Conservation (phyloP, 225 moss, liverwort and hornwort genomes). For the Bryoerythrophyllum caledonicum region DNA sequence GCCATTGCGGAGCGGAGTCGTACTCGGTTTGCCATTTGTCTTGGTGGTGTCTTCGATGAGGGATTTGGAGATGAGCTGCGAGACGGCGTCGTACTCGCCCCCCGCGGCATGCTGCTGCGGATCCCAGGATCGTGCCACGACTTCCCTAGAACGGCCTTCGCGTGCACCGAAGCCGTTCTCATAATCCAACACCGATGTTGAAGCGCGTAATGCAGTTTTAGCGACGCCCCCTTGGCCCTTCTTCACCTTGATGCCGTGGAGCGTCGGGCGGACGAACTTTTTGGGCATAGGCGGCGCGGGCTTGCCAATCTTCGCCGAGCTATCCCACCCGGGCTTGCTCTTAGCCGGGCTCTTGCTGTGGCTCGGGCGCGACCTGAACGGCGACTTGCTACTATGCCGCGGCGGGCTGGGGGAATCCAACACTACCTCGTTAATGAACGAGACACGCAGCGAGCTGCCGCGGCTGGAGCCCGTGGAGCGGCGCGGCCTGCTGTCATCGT, state of each 20-base stretch:
- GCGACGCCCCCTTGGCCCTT: conserved; percentile 47
- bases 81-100: conserved; percentile 51
- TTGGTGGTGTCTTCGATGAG: conserved; percentile 23
- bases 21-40: conserved; percentile 18
- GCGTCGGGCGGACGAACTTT: conserved; percentile 50
- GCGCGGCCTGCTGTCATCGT: conserved; percentile 29
- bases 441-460: conserved; percentile 51
- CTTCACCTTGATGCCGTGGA: conserved; percentile 65
- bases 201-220: conserved; percentile 38
- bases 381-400: conserved; percentile 36
- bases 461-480: conserved; percentile 50
- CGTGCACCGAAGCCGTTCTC: conserved; percentile 24
- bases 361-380: conserved; percentile 29
- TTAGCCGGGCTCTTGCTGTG: conserved; percentile 39
- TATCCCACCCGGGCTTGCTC: conserved; percentile 44
- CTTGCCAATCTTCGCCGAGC: conserved; percentile 55
- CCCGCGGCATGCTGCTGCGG: conserved; percentile 33
- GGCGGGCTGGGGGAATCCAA: conserved; percentile 53
- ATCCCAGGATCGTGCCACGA: conserved; percentile 44
- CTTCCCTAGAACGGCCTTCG: conserved; percentile 30
- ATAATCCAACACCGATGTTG: conserved; percentile 30
- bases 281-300: conserved; percentile 46
- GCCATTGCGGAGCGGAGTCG: conserved; percentile 39
- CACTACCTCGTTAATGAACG: conserved; percentile 49
- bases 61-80: conserved; percentile 46